Percentiles rank a stretch among this genome's conserved stretches.
Evolutionary conservation across 2,329 filamentous ascomycete species (phyloP).

Genomic region (Aspergillus felis): DNA sequence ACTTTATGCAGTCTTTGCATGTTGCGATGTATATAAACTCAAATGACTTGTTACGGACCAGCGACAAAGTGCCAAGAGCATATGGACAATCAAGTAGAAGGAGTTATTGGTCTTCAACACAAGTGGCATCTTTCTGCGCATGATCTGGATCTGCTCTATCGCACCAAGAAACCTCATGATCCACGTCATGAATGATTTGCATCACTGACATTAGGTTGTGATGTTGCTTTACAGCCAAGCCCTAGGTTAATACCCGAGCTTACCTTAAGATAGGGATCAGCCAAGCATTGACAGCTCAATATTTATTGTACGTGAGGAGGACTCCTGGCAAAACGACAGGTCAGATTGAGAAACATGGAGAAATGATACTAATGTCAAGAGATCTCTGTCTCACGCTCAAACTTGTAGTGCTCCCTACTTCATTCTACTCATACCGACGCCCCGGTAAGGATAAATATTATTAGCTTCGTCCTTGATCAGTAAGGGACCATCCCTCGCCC

Average conservation of each 20-base stretch:
- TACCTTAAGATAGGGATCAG: not conserved
- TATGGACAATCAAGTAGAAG: not conserved
- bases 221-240: not conserved
- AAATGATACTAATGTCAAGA: not conserved
- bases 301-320: not conserved
- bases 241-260: not conserved
- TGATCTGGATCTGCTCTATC: not conserved
- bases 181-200: not conserved
- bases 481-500: not conserved
- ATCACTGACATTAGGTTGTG: not conserved
- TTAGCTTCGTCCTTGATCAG: too few species aligned
- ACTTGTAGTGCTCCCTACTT: not conserved
- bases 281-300: not conserved
- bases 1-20: not conserved
- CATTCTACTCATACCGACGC: too few species aligned
- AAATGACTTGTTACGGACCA: not conserved
- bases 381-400: not conserved
- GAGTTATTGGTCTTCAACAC: not conserved
- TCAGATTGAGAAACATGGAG: not conserved
- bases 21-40: not conserved
- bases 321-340: not conserved
- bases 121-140: too few species aligned
- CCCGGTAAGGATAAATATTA: too few species aligned
- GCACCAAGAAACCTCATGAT: not conserved
- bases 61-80: not conserved